Evolutionary conservation across 768 basidiomycete species (phyloP).

Genomic region (Trametes villosa): DNA sequence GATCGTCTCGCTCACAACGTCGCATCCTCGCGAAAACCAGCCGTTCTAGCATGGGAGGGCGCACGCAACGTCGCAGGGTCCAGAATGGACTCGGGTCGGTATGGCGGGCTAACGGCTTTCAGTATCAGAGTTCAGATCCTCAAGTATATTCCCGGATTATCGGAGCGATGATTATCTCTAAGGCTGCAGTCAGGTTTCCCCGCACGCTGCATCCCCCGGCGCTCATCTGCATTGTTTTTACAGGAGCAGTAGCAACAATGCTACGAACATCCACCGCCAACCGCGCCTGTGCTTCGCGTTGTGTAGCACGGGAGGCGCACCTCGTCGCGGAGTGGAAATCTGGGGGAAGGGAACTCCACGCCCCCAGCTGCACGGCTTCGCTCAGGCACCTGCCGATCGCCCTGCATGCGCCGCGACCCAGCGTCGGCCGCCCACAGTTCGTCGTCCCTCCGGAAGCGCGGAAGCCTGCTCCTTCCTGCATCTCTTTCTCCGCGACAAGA

Average conservation of each 20-base stretch:
- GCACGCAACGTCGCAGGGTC: background rate
- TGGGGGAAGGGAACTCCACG: background rate
- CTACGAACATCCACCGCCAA: background rate
- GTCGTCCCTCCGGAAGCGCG: slow-evolving; percentile 10
- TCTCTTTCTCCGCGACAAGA: slow-evolving; percentile 11
- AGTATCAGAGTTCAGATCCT: no score
- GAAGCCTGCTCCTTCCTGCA: slow-evolving; percentile 6
- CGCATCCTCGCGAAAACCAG: no score
- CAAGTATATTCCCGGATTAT: no score
- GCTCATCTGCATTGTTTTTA: no score
- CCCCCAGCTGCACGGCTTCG: slow-evolving; percentile 3
- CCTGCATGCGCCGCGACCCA: background rate
- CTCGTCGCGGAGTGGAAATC: slow-evolving; percentile 18
- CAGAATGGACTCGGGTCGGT: no score
- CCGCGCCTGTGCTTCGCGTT: background rate
- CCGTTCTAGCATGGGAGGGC: no score
- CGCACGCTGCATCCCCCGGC: no score
- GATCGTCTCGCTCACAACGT: no score
- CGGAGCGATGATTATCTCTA: no score
- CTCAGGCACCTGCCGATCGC: slow-evolving; percentile 19
- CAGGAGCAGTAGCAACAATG: background rate
- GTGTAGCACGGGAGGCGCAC: background rate
- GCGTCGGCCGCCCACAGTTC: slow-evolving; percentile 13
- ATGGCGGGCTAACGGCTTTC: no score
- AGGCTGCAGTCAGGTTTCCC: no score